Base-by-base conservation (phyloP, 208 protist genomes). In the Porcisia hertigi region DNA sequence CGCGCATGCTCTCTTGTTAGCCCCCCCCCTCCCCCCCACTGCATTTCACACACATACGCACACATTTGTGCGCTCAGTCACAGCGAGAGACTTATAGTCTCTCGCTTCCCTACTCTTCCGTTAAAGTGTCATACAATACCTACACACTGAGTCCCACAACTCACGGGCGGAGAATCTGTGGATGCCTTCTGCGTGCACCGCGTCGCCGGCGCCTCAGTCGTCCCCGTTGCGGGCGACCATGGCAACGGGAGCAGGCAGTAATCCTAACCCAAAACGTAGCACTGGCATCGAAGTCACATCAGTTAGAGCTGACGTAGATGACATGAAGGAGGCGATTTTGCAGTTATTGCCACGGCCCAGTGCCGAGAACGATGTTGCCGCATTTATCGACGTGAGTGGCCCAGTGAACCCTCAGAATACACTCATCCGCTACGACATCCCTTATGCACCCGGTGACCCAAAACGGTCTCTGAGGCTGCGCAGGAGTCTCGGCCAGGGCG, bases 401-500 rank as follows among this genome's bases (percentile, higher is more conserved):
- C 91, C 93, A 39, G 82, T 87, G 2, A 75, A 93, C 62, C 77
- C 87, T 6, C 60, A 82, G 14, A 59, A 80, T 14, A 88, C 88
- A 20, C 82, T 97, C 20, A 94, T 97, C 39, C 82, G 87, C 36
- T 97, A 96, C 73, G 93, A 96, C 69, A 73, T 90, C 20, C 93
- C 93, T 20, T 95, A 92, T 70, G 89, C 90, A 1, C 89, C 87
- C 1, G 69, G 82, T 11, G 87, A 96, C 70, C 75, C 88, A 0
- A 90, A 87, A 69, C 77, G 86, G 1, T 95, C 93, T 1, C 71
- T 95, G 45, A 79, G 75, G 57, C 79, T 96, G 57, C 87, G 91
- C 41, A 45, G 80, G 49, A 85, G 73, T 5, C 81, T 94, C 43
- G 86, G 81, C 69, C 70, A 16, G 39, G 60, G 47, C 16, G 72